Evolutionary conservation across 2,329 filamentous ascomycete species (phyloP).

Genomic region (Trichoderma asperellum): DNA sequence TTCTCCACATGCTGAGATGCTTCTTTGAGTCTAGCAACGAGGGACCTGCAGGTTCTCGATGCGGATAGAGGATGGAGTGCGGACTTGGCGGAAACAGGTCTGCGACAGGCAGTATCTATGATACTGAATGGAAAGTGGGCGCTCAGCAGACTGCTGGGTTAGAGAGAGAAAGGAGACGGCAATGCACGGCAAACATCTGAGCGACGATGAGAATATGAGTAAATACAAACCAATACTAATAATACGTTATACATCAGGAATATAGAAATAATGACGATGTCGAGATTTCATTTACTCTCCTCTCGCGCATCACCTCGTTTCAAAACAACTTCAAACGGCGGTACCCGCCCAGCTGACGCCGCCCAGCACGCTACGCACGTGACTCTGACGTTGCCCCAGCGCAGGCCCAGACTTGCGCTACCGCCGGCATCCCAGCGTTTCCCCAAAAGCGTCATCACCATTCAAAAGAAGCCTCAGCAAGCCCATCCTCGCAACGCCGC

Average conservation of each 20-base stretch:
- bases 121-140: background rate
- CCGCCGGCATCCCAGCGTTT: slow-evolving; percentile 16
- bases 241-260: background rate
- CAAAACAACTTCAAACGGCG: background rate
- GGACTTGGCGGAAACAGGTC: background rate
- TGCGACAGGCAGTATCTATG: background rate
- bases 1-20: slow-evolving; percentile 14
- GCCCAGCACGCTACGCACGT: slow-evolving; percentile 17
- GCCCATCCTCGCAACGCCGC: background rate
- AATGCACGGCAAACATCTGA: background rate
- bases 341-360: background rate
- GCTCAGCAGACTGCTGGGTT: background rate
- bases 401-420: slow-evolving; percentile 18
- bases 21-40: slow-evolving; percentile 11
- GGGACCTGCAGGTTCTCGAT: slow-evolving; percentile 1
- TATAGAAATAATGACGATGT: background rate
- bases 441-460: slow-evolving; percentile 21
- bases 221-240: too few relatives aligned
- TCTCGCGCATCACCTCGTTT: background rate
- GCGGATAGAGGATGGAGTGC: background rate
- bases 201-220: background rate
- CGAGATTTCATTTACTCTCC: background rate
- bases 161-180: background rate
- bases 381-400: slow-evolving; percentile 26
- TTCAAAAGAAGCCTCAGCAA: slow-evolving; percentile 5